Evolutionary conservation across 164 flowering plant species (phyloP).

Genomic region (Hamamelis virginiana): DNA sequence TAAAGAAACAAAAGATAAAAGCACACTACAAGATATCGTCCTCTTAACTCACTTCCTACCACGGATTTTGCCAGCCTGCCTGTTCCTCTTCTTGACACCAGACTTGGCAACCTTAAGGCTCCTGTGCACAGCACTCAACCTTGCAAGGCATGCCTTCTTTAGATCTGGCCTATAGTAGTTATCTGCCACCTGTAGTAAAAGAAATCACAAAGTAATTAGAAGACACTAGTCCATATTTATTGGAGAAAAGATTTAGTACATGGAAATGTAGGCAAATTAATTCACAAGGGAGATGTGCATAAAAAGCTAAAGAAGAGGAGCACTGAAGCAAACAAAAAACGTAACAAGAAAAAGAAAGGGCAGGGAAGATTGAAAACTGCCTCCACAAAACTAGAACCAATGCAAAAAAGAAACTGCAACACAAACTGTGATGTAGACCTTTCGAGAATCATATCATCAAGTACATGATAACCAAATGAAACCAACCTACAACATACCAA

Average conservation of each 20-base stretch:
- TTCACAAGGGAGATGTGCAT: not conserved
- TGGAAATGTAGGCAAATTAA: not conserved
- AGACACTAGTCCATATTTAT: not conserved
- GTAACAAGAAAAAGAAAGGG: too few species aligned
- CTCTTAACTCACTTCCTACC: constrained; percentile 43
- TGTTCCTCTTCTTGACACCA: constrained; percentile 84
- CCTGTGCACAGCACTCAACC: constrained; percentile 73
- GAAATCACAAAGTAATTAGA: not conserved
- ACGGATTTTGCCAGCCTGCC: constrained; percentile 48
- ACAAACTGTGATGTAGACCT: too few species aligned
- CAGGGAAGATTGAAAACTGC: too few species aligned
- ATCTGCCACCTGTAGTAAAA: constrained; percentile 52
- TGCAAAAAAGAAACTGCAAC: too few species aligned
- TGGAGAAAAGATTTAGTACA: not conserved
- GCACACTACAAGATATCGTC: not conserved
- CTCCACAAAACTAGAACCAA: too few species aligned
- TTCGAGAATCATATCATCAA: too few species aligned
- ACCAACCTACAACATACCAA: not conserved
- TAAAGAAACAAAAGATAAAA: not conserved
- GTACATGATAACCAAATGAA: too few species aligned
- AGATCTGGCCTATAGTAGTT: constrained; percentile 87
- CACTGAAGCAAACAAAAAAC: too few species aligned
- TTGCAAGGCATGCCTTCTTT: constrained; percentile 85
- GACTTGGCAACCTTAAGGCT: constrained; percentile 86
- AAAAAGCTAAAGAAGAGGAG: too few species aligned